phyloP scores from a whole-genome alignment of 2,329 filamentous ascomycete genomes.

The Cytospora mali region DNA sequence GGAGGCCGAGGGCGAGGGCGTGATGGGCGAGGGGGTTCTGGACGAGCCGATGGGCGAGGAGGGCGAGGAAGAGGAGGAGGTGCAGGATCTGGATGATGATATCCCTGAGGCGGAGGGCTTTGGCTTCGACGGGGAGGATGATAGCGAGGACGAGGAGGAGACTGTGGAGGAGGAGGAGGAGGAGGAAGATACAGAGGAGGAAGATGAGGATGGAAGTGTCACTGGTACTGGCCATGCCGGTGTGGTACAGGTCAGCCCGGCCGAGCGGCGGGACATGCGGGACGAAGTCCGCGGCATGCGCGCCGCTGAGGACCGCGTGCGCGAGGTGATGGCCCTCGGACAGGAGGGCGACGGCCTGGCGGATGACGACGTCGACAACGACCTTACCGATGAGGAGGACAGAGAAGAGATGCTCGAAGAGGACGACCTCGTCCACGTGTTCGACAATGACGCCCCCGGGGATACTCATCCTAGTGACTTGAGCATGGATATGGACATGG shows the following conservation, averaged over 20 bases:
- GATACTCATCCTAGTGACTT: slow-evolving; percentile 32
- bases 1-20: slow-evolving; percentile 59
- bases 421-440: slow-evolving; percentile 54
- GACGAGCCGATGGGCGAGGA: slow-evolving; percentile 45
- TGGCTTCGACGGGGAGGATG: slow-evolving; percentile 50
- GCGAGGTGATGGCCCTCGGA: slow-evolving; percentile 58
- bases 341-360: slow-evolving; percentile 48
- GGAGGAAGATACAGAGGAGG: slow-evolving; percentile 46
- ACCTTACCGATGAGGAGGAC: slow-evolving; percentile 57
- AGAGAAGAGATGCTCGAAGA: slow-evolving; percentile 64
- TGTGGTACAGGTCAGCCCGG: slow-evolving; percentile 34
- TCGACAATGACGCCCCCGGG: slow-evolving; percentile 31
- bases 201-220: slow-evolving; percentile 42
- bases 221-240: slow-evolving; percentile 35
- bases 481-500: slow-evolving; percentile 57
- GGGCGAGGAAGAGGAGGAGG: slow-evolving; percentile 48
- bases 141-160: slow-evolving; percentile 42
- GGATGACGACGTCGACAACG: slow-evolving; percentile 57
- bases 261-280: slow-evolving; percentile 47
- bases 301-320: slow-evolving; percentile 63
- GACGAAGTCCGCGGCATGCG: slow-evolving; percentile 56
- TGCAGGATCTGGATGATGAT: slow-evolving; percentile 70
- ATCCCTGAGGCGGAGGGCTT: slow-evolving; percentile 69
- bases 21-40: slow-evolving; percentile 36
- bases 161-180: slow-evolving; percentile 48